Percentiles rank a stretch among this genome's conserved stretches.
phyloP scores from a whole-genome alignment of 495 filamentous ascomycete species.

The Daldinia bambusicola region DNA sequence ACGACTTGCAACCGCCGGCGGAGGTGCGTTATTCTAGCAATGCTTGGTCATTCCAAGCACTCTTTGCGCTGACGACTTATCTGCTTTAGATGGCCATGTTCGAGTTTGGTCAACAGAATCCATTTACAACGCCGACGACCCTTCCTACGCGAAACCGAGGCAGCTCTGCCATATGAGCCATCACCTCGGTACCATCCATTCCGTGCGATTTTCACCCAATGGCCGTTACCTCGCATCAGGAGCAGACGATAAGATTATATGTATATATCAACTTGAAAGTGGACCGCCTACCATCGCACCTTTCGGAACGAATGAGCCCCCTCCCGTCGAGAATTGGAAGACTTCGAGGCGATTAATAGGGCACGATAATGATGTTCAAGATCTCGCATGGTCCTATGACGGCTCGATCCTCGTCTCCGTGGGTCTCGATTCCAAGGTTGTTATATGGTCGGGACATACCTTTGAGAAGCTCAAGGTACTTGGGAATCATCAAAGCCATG shows the following conservation, averaged over 20 bases:
- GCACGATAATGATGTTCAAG: constrained; percentile 98
- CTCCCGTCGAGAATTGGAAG: constrained; percentile 96
- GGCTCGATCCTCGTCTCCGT: constrained; percentile 96
- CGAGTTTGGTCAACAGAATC: constrained; percentile 97
- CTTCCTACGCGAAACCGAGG: constrained; percentile 78
- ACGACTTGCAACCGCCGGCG: constrained; percentile 90
- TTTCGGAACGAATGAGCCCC: constrained; percentile 85
- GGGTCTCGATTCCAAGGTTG: constrained; percentile 95
- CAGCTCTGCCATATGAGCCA: constrained; percentile 98
- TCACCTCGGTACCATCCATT: constrained; percentile 96
- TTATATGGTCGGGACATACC: constrained; percentile 96
- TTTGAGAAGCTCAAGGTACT: constrained; percentile 98
- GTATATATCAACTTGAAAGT: constrained; percentile 90
- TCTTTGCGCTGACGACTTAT: constrained; percentile 27
- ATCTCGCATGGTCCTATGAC: constrained; percentile 96
- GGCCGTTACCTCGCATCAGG: constrained; percentile 94
- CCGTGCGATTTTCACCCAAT: constrained; percentile 94
- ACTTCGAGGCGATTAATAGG: constrained; percentile 91
- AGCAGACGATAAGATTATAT: constrained; percentile 98
- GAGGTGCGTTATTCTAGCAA: constrained; percentile 67
- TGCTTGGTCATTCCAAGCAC: constrained; percentile 18
- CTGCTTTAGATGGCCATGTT: constrained; percentile 80
- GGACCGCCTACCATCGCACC: constrained; percentile 68
- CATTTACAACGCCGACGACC: constrained; percentile 79
- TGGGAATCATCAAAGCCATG: constrained; percentile 90